Evolutionary conservation across 163 green algal genomes (phyloP), one percentile per base, ranked within the genome.

Genomic region (Volvox carteri): DNA sequence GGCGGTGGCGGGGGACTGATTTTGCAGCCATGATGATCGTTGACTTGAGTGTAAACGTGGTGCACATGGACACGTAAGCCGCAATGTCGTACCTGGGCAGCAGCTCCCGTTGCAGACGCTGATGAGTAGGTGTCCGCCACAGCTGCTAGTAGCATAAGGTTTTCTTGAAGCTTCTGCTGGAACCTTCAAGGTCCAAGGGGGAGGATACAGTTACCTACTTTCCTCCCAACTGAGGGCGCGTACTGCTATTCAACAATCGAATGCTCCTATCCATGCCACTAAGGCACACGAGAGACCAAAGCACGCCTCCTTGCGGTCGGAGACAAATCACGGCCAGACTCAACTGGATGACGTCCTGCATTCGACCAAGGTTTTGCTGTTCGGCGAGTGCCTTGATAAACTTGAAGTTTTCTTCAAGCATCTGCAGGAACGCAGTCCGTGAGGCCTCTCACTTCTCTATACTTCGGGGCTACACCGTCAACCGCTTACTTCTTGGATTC

Each of bases 321-420:
- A n/a, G n/a, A 65, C 19, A 11, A 65, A 28, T 72, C 60, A 54
- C 30, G 11, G 25, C 21, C 54, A n/a, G 54, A 90, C 90, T 62
- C 50, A 93, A 93, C 88, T 94, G 56, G 37, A 89, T 84, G 41
- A 91, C 85, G 21, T 92, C 81, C 30, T 89, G 77, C 62, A 91
- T 19, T 21, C 90, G 84, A 28, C 90, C 90, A n/a, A 93, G 74
- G 84, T 93, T 93, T 33, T 93, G 90, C 72, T 89, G 78, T 41
- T 93, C 90, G 0, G 91, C 87, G 18, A 93, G 91, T 0, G 90
- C 84, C 74, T 92, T 92, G 28, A 93, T 93, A 73, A 79, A 93
- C n/a, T 68, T 70, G 52, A 91, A 93, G 42, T 93, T 93, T 37
- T 93, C 90, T 72, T 93, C 90, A 50, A 93, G 79, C 84, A 93